Evolutionary conservation across 768 basidiomycete species (phyloP).

Genomic region (Amanita pallidorosea): DNA sequence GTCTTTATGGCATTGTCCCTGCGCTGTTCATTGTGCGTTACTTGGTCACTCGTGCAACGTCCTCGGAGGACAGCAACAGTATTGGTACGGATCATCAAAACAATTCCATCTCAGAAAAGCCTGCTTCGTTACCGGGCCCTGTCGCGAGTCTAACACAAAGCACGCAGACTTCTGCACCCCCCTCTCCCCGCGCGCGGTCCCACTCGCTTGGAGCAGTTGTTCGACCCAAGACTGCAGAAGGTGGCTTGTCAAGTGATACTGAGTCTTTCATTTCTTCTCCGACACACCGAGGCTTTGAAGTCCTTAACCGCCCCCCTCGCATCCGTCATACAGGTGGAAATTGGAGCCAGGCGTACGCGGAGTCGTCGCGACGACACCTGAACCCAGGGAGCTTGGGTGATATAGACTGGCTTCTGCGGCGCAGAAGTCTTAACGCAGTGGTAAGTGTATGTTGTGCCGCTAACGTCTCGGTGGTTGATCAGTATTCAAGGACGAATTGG

Average conservation of each 20-base stretch:
- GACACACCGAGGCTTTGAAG: conserved; percentile 35
- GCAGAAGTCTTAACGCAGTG: conserved; percentile 61
- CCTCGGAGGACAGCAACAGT: conserved; percentile 8
- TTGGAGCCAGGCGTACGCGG: conserved; percentile 14
- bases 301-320: conserved; percentile 35
- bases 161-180: conserved; percentile 28
- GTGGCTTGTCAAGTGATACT: conserved; percentile 30
- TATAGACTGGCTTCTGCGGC: conserved; percentile 68
- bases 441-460: conserved; percentile 28
- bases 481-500: conserved; percentile 55
- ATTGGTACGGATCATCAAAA: conserved; percentile 9
- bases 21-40: conserved; percentile 23
- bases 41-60: conserved; percentile 4
- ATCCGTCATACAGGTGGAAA: conserved; percentile 21
- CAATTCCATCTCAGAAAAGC: conserved; percentile 20
- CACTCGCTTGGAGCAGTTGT: conserved; percentile 36
- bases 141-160: conserved; percentile 25
- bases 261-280: conserved; percentile 34
- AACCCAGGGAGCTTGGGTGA: conserved; percentile 52
- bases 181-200: conserved; percentile 33
- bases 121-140: conserved; percentile 16
- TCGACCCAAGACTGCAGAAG: conserved; percentile 32
- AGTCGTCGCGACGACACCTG: conserved; percentile 8
- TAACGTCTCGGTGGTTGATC: conserved; percentile 2
- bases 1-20: conserved; percentile 44